Base-by-base conservation (phyloP, 139 green algal species). In the Monoraphidium neglectum region DNA sequence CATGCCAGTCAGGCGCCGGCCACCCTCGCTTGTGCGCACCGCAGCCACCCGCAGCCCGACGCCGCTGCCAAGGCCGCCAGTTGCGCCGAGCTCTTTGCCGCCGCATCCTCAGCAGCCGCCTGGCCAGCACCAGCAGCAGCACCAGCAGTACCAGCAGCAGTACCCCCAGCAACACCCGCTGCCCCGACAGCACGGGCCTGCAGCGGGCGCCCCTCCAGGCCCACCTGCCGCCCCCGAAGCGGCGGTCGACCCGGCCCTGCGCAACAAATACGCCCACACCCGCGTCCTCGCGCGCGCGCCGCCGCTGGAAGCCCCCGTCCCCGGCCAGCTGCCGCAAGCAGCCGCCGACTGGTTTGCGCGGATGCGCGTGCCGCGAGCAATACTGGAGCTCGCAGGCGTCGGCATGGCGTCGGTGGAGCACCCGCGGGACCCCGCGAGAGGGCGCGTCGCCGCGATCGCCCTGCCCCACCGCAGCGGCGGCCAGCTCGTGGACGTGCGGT, bases 401-500 rank as follows among this genome's bases (percentile, higher is more conserved):
- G 72, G 72, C 30, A 77, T 77, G 72, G 72, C 73, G 3, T 16
- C 16, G 12, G 63, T 73, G 24, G 26, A 47, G 60, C n/a, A 43
- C 60, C 60, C 60, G n/a, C n/a, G n/a, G n/a, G n/a, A n/a, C n/a
- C 60, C 5, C 21, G 15, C 30, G 30, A 4, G 21, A 8, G 51
- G 36, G 15, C n/a, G 63, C 53, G 75, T 80, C 23, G 75, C 74
- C 15, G 75, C 72, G 30, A 3, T 80, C 35, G 66, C 56, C 23
- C 56, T 80, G 75, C 75, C 75, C 16, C 75, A 80, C 30, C 74
- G 67, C 54, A 12, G 18, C 1, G 3, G 12, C 15, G 66, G 66
- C 28, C 12, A 24, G 26, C 26, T 80, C 54, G 66, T 80, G 53
- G 75, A 80, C 30, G 54, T 63, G 53, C 65, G 75, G 10, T 80